phyloP scores from a whole-genome alignment of 1,139 yeast species.

The Kodamaea derodonti region DNA sequence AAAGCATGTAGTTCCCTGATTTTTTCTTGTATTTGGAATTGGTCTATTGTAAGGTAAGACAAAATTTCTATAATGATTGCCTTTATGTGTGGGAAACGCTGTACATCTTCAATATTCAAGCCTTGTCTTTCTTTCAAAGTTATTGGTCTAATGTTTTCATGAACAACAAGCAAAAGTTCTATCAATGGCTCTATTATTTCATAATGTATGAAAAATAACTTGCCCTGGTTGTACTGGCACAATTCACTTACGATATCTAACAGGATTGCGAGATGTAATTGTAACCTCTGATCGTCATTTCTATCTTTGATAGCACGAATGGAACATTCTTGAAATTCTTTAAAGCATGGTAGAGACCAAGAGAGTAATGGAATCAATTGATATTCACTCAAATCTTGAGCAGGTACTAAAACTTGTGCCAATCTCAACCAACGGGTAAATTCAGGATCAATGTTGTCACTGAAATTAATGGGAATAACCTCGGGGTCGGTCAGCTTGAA shows the following conservation, averaged over 20 bases:
- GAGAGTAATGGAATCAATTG: slow-evolving; percentile 49
- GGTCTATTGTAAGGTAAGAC: slow-evolving; percentile 50
- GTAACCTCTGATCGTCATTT: slow-evolving; percentile 5
- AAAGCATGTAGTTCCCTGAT: slow-evolving; percentile 67
- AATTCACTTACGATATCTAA: slow-evolving; percentile 54
- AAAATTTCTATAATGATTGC: slow-evolving; percentile 59
- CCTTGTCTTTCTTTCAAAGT: slow-evolving; percentile 12
- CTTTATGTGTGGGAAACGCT: slow-evolving; percentile 57
- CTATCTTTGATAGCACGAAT: slow-evolving; percentile 4
- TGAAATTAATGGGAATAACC: slow-evolving; percentile 1
- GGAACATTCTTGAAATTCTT: slow-evolving; percentile 11
- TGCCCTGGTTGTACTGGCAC: slow-evolving; percentile 48
- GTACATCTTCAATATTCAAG: slow-evolving; percentile 8
- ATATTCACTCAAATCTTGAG: slow-evolving; percentile 51
- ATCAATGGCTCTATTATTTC: slow-evolving; percentile 44
- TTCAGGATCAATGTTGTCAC: slow-evolving; percentile 6
- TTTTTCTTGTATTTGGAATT: slow-evolving; percentile 58
- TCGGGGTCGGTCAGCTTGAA: slow-evolving; percentile 2
- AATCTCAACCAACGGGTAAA: slow-evolving; percentile 20
- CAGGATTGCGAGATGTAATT: slow-evolving; percentile 8
- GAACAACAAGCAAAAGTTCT: slow-evolving; percentile 44
- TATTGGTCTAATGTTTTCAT: slow-evolving; percentile 34
- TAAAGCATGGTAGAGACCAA: slow-evolving; percentile 49
- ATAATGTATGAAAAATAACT: slow-evolving; percentile 50
- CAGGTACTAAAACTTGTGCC: slow-evolving; percentile 43